These are phyloP conservation scores for Colletotrichum sp. DNA, from an alignment of 2,329 filamentous ascomycete genomes.

Conservation along the genomic window DNA sequence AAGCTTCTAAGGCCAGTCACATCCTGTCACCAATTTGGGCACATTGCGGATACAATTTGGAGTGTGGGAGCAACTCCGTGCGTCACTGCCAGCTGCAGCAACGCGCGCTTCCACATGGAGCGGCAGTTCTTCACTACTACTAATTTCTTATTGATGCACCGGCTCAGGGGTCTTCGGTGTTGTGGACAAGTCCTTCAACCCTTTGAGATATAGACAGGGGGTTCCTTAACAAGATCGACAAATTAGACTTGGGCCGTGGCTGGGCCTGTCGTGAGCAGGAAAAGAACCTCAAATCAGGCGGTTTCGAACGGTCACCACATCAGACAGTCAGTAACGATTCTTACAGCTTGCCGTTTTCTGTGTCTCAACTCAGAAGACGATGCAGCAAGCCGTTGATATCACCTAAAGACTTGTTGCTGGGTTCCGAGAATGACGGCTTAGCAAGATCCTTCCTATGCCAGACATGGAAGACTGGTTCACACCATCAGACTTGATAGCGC, in stretches of 20 bases:
- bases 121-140: conserved; percentile 16
- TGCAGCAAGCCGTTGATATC: not conserved
- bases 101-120: not conserved
- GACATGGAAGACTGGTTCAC: not conserved
- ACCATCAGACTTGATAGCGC: not conserved
- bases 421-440: not conserved
- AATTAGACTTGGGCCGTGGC: not conserved
- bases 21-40: not conserved
- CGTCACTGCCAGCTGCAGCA: not conserved
- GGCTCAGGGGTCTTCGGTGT: conserved; percentile 1
- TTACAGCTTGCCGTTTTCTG: not conserved
- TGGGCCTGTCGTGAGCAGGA: not conserved
- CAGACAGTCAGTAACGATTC: not conserved
- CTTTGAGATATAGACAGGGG: conserved; percentile 11
- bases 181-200: not conserved
- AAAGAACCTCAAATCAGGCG: not conserved
- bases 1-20: not conserved
- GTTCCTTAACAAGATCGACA: conserved; percentile 19
- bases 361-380: not conserved
- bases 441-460: not conserved
- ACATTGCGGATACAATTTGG: not conserved
- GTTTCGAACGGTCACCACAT: not conserved
- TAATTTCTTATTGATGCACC: conserved; percentile 15
- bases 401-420: not conserved
- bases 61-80: not conserved